These are phyloP conservation scores for Backusella luteola DNA, from an alignment of 192 early-diverging fungal species.

Conservation along the genomic window DNA sequence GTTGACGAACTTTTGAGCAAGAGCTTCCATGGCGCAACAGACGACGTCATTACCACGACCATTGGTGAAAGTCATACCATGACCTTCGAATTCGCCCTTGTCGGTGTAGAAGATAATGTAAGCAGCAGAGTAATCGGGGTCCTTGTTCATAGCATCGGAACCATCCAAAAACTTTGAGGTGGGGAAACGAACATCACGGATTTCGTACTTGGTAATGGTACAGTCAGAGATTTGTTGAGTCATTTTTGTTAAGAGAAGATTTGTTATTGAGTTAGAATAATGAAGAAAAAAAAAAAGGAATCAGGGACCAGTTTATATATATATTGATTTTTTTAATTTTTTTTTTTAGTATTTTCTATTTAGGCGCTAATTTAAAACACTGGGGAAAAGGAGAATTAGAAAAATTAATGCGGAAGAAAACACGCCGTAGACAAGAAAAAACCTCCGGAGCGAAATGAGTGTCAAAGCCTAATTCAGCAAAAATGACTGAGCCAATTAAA, in stretches of 20 bases:
- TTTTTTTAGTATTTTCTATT: not conserved
- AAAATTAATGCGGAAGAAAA: not conserved
- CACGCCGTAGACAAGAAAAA: not conserved
- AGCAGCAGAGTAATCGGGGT: constrained; percentile 43
- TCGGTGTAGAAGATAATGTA: constrained; percentile 40
- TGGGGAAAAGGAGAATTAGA: not conserved
- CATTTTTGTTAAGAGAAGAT: constrained; percentile 10
- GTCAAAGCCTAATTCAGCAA: constrained; percentile 2
- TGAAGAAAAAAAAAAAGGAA: not conserved
- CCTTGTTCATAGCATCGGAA: constrained; percentile 46
- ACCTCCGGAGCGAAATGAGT: not conserved
- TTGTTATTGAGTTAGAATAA: not conserved
- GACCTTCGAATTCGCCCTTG: constrained; percentile 23
- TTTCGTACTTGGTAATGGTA: constrained; percentile 37
- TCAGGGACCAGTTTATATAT: constrained; percentile 5
- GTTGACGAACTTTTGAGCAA: constrained; percentile 33
- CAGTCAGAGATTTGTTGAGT: constrained; percentile 14
- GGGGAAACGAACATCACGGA: constrained; percentile 40
- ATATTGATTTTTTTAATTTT: not conserved
- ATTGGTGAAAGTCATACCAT: constrained; percentile 38
- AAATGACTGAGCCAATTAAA: not conserved
- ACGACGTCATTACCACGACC: constrained; percentile 36
- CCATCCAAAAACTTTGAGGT: constrained; percentile 38
- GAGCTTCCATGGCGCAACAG: constrained; percentile 29
- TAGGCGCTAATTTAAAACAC: not conserved